phyloP scores from a whole-genome alignment of 2,329 filamentous ascomycete species.

The Tolypocladium capitatum region DNA sequence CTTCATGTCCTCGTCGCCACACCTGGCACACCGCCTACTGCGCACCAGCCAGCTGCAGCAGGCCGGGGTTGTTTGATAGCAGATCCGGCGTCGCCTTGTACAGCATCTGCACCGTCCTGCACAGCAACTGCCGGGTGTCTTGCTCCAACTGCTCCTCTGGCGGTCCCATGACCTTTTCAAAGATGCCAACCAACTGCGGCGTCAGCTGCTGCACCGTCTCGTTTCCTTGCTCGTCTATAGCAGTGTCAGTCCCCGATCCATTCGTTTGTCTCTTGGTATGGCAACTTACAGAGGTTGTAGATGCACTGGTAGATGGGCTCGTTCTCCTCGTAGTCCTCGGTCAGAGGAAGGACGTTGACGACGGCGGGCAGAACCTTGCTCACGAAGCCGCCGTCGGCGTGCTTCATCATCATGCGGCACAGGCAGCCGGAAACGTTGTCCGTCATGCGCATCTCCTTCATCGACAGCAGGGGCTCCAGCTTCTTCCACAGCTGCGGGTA shows the following conservation, averaged over 20 bases:
- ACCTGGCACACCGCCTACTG: conserved; percentile 1
- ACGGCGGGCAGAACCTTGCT: conserved; percentile 70
- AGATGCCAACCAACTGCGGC: conserved; percentile 53
- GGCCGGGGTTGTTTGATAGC: conserved; percentile 16
- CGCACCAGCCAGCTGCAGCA: conserved; percentile 18
- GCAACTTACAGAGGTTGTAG: conserved; percentile 62
- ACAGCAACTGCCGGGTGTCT: conserved; percentile 53
- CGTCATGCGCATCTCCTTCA: conserved; percentile 65
- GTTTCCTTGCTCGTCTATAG: conserved; percentile 51
- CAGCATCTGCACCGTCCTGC: conserved; percentile 44
- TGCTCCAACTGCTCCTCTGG: conserved; percentile 65
- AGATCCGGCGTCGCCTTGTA: conserved; percentile 22
- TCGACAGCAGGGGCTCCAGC: conserved; percentile 72
- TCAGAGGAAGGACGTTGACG: conserved; percentile 67
- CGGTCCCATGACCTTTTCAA: conserved; percentile 57
- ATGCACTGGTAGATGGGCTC: conserved; percentile 86
- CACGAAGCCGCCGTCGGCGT: conserved; percentile 72
- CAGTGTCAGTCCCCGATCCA: conserved; percentile 8
- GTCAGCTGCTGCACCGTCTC: conserved; percentile 57
- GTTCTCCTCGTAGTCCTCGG: conserved; percentile 95
- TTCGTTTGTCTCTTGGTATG: too few relatives aligned
- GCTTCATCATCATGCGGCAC: conserved; percentile 79
- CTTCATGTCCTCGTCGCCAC: neutral
- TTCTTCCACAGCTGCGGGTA: conserved; percentile 71
- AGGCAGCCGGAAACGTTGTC: conserved; percentile 92